A percentile compares a stretch with the other conserved stretches of the same genome.
Conservation (phyloP, 2,329 filamentous ascomycete genomes). For the Botrytis paeoniae region DNA sequence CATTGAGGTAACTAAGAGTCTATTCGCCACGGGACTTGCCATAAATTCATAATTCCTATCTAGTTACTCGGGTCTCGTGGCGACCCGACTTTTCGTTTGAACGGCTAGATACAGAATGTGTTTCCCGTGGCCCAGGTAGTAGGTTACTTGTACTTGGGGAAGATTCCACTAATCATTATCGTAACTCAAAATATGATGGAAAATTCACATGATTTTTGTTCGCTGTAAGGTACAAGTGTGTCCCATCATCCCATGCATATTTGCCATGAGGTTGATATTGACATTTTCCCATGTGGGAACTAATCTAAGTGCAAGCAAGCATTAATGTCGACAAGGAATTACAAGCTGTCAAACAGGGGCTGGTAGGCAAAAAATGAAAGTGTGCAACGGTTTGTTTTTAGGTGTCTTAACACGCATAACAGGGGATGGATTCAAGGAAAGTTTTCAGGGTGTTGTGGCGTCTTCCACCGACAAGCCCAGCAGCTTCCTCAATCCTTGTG, state of each 20-base stretch:
- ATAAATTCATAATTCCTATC: not conserved
- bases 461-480: constrained; percentile 4
- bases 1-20: constrained; percentile 9
- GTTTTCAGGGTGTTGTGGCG: constrained; percentile 23
- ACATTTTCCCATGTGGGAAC: constrained; percentile 25
- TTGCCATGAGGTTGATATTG: constrained; percentile 30
- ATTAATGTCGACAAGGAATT: constrained; percentile 19
- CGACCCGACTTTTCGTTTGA: constrained; percentile 16
- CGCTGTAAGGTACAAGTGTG: constrained; percentile 24
- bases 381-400: constrained; percentile 18
- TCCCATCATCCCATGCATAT: constrained; percentile 7
- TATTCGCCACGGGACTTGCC: constrained; percentile 15
- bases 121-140: constrained; percentile 21
- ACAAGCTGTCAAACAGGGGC: constrained; percentile 29
- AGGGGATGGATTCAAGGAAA: constrained; percentile 2
- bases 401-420: constrained; percentile 8
- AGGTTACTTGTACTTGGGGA: not conserved
- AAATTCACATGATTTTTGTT: constrained; percentile 17
- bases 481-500: constrained; percentile 21
- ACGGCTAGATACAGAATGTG: constrained; percentile 17
- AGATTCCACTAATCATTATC: not conserved
- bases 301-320: constrained; percentile 23
- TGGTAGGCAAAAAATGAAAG: constrained; percentile 8
- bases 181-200: not conserved
- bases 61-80: constrained; percentile 11